These are phyloP conservation scores for Trichoderma lentiforme DNA, from an alignment of 2,329 filamentous ascomycete species.

Conservation along the genomic window DNA sequence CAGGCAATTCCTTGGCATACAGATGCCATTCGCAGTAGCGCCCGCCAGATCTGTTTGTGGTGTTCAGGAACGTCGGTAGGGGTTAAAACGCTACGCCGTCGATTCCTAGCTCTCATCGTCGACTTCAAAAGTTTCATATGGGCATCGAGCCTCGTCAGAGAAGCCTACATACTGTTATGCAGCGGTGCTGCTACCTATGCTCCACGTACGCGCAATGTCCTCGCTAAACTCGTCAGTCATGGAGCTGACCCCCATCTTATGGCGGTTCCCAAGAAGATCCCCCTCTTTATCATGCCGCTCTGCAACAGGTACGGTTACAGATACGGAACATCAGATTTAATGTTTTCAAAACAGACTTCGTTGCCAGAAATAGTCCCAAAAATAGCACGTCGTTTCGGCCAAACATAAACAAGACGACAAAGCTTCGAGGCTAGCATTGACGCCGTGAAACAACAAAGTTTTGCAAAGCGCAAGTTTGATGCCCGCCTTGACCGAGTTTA, in stretches of 20 bases:
- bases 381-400: constrained; percentile 2
- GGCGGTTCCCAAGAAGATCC: not conserved
- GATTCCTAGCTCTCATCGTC: not conserved
- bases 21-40: not conserved
- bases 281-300: not conserved
- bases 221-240: not conserved
- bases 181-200: not conserved
- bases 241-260: not conserved
- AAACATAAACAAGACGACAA: constrained; percentile 4
- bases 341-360: not conserved
- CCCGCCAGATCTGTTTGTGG: constrained; percentile 1
- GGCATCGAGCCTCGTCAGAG: not conserved
- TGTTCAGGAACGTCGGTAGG: not conserved
- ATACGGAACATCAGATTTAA: not conserved
- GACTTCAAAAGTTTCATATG: not conserved
- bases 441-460: constrained; percentile 7
- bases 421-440: constrained; percentile 4
- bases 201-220: not conserved
- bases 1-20: not conserved
- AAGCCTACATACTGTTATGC: not conserved
- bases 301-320: not conserved
- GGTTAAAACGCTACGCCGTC: not conserved
- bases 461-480: not conserved
- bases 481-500: not conserved
- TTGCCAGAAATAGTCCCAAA: not conserved